Evolutionary conservation across 2,329 filamentous ascomycete genomes (phyloP), one percentile per base, ranked within the genome.

Genomic region (Colletotrichum spinosum): DNA sequence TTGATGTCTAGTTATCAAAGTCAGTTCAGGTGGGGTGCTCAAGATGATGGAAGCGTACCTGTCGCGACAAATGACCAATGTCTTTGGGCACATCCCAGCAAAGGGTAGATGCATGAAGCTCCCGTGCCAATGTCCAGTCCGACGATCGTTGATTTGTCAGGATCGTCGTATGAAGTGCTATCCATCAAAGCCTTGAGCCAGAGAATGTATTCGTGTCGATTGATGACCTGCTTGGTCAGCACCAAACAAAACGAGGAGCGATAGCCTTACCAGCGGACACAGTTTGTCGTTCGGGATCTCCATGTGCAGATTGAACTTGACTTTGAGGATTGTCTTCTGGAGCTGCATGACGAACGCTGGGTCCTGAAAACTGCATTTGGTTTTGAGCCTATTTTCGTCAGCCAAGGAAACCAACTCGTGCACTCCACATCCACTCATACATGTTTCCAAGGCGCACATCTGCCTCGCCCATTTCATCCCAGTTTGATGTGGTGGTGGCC

Each of bases 51-150:
- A 1, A 2, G 25, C 13, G 3, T 50, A 83, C 82, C 80, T 6
- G 91, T 93, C 1, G 87, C 92, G 38, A 90, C 76, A 69, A 94
- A 94, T 2, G 79, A 83, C 94, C 94, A 98, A 4, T 86, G 83
- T 1, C 92, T 85, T 65, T 91, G 86, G 0, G 83, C 77, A 70
- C 91, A 92, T 17, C 90, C 93, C 1, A 99, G 84, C 2, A 98
- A 85, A 2, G 94, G 91, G 74, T 98, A 99, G 71, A 99, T 97
- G 71, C 91, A 91, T 70, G 93, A 97, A 13, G 95, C 92, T 2
- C 96, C 96, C 1, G 94, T 97, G 45, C 96, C 96, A 67, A 97
- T 90, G 70, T 97, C 94, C 2, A 97, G 79, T 0, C 95, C 94
- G 0, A 85, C 75, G 2, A 93, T 81, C 46, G 83, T 78, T n/a